These are phyloP conservation scores for Zhuliangozyma blackwelliae DNA, from an alignment of 1,139 yeast species.

Conservation along the genomic window DNA sequence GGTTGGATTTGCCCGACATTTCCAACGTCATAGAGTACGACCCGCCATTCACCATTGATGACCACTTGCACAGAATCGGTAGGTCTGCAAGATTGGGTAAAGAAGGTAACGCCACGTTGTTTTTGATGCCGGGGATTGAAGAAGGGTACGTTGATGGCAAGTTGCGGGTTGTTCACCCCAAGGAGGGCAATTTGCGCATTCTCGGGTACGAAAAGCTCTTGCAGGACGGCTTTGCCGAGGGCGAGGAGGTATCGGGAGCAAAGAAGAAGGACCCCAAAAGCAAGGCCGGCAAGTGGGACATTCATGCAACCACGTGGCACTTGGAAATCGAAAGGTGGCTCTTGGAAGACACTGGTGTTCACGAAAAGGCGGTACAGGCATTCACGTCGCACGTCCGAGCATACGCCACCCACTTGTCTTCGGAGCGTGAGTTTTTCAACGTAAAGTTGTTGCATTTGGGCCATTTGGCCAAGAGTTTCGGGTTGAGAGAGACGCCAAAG, in stretches of 20 bases:
- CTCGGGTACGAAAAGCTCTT: conserved; percentile 48
- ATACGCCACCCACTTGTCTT: conserved; percentile 87
- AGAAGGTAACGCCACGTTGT: conserved; percentile 62
- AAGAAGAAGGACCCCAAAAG: conserved; percentile 25
- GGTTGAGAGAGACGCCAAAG: conserved; percentile 90
- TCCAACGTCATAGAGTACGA: conserved; percentile 64
- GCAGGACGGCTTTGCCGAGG: conserved; percentile 59
- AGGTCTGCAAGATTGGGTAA: conserved; percentile 74
- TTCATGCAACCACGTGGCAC: conserved; percentile 96
- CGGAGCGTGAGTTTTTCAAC: conserved; percentile 76
- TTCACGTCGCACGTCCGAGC: conserved; percentile 90
- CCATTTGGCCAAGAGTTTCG: conserved; percentile 92
- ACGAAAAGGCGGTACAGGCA: conserved; percentile 66
- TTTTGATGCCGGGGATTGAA: conserved; percentile 83
- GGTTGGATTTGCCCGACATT: conserved; percentile 64
- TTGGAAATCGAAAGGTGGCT: conserved; percentile 85
- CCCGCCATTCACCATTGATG: conserved; percentile 67
- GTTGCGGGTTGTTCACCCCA: conserved; percentile 54
- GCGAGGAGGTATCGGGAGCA: conserved; percentile 15
- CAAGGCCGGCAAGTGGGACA: conserved; percentile 68
- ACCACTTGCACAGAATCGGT: conserved; percentile 70
- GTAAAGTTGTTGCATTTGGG: conserved; percentile 84
- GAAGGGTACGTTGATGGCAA: conserved; percentile 71
- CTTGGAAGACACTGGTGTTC: conserved; percentile 59
- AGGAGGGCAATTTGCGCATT: conserved; percentile 36